These are phyloP conservation scores for Sporothrix globosa DNA, from an alignment of 2,329 filamentous ascomycete genomes.

Conservation along the genomic window DNA sequence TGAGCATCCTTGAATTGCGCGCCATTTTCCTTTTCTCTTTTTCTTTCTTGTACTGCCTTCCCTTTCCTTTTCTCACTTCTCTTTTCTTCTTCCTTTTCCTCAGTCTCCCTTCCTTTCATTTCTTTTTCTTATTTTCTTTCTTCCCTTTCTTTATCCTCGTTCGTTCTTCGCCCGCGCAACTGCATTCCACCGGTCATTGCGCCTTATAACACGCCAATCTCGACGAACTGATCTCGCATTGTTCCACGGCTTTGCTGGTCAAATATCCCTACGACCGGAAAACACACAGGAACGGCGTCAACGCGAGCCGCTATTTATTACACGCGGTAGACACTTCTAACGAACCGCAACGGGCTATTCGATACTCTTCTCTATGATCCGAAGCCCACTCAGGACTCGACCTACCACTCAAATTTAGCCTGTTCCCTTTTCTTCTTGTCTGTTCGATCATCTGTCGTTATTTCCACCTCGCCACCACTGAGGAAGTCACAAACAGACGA, in stretches of 20 bases:
- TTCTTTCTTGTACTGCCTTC: background rate
- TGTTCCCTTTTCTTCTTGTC: background rate
- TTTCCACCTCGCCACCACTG: background rate
- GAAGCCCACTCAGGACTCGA: background rate
- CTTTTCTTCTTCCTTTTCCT: background rate
- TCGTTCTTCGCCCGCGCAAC: background rate
- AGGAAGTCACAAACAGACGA: background rate
- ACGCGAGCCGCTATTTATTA: conserved; percentile 5
- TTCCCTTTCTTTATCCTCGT: background rate
- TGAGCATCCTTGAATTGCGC: background rate
- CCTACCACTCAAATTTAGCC: conserved; percentile 6
- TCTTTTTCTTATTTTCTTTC: background rate
- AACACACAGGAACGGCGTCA: background rate
- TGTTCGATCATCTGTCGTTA: background rate
- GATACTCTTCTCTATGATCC: background rate
- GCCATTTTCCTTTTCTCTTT: background rate
- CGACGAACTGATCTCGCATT: background rate
- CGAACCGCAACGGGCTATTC: background rate
- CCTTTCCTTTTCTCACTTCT: background rate
- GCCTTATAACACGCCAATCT: conserved; percentile 3
- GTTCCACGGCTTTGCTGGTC: conserved; percentile 1
- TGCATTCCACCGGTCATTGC: background rate
- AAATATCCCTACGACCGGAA: conserved; percentile 25
- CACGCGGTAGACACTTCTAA: background rate
- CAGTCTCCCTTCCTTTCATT: background rate